phyloP scores from a whole-genome alignment of 2,329 filamentous ascomycete genomes.

The Aspergillus brunneoviolaceus region DNA sequence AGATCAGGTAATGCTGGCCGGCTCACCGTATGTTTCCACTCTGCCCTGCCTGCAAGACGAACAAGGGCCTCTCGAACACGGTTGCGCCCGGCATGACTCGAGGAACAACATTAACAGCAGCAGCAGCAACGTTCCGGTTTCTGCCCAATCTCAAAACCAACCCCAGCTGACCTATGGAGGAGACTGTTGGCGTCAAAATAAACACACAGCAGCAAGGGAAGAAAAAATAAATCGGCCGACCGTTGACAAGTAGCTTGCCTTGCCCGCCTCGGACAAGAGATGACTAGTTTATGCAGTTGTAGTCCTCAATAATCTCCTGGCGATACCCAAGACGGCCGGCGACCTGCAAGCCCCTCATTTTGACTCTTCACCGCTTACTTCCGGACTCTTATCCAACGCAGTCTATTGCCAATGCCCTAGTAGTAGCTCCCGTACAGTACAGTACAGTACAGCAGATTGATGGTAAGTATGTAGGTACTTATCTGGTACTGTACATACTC shows the following conservation, averaged over 20 bases:
- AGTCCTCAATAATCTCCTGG: constrained; percentile 16
- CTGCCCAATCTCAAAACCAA: constrained; percentile 21
- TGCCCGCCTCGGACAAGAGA: constrained; percentile 10
- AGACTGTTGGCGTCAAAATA: constrained; percentile 7
- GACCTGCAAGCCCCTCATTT: constrained; percentile 13
- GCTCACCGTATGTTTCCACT: constrained; percentile 24
- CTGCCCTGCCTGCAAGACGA: constrained; percentile 19
- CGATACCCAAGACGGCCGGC: constrained; percentile 13
- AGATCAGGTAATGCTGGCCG: constrained; percentile 14
- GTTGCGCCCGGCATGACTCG: constrained; percentile 12
- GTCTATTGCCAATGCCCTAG: neutral
- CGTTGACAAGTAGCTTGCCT: constrained; percentile 13
- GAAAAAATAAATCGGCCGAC: constrained; percentile 16
- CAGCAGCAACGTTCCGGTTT: constrained; percentile 19
- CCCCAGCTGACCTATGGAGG: constrained; percentile 13
- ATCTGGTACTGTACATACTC: too few relatives aligned
- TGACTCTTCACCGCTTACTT: constrained; percentile 18
- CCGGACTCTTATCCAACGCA: constrained; percentile 1
- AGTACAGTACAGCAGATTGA: neutral
- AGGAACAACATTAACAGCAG: constrained; percentile 8
- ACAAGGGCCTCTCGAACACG: constrained; percentile 16
- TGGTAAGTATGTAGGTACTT: too few relatives aligned
- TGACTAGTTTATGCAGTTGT: constrained; percentile 10
- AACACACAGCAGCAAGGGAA: constrained; percentile 16
- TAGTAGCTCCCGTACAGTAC: neutral